These are phyloP conservation scores for Penicillium verrucosum DNA, from an alignment of 2,329 filamentous ascomycete species.

Conservation along the genomic window DNA sequence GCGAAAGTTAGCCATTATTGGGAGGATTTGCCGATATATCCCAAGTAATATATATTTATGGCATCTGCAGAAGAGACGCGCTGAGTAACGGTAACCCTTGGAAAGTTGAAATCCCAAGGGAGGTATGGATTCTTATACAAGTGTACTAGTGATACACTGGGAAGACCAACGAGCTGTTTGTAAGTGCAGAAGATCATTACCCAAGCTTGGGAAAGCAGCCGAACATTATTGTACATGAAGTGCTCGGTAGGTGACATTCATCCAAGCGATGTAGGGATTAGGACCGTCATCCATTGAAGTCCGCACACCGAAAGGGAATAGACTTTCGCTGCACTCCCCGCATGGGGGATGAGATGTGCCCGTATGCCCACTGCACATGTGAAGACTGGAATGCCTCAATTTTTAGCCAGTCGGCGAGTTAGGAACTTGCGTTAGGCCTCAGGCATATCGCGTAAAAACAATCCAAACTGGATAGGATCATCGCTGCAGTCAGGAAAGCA, in stretches of 20 bases:
- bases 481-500: not conserved
- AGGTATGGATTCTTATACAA: conserved; percentile 6
- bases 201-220: conserved; percentile 1
- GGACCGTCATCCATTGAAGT: conserved; percentile 13
- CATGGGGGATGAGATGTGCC: conserved; percentile 8
- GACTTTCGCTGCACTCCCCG: conserved; percentile 8
- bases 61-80: not conserved
- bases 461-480: not conserved
- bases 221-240: not conserved
- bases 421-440: not conserved
- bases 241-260: conserved; percentile 13
- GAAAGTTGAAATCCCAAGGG: conserved; percentile 1
- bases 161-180: not conserved
- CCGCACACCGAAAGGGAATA: conserved; percentile 16
- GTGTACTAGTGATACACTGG: not conserved
- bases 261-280: conserved; percentile 15
- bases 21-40: not conserved
- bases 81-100: not conserved
- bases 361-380: not conserved
- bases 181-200: conserved; percentile 10
- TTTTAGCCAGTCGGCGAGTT: not conserved
- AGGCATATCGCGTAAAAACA: not conserved
- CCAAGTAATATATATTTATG: conserved; percentile 5
- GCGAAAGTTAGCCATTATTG: conserved; percentile 31
- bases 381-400: not conserved